Percentiles rank a stretch among this genome's conserved stretches.
These are phyloP conservation scores for Glycine tomentella DNA, from an alignment of 306 rosid genomes.

Conservation along the genomic window DNA sequence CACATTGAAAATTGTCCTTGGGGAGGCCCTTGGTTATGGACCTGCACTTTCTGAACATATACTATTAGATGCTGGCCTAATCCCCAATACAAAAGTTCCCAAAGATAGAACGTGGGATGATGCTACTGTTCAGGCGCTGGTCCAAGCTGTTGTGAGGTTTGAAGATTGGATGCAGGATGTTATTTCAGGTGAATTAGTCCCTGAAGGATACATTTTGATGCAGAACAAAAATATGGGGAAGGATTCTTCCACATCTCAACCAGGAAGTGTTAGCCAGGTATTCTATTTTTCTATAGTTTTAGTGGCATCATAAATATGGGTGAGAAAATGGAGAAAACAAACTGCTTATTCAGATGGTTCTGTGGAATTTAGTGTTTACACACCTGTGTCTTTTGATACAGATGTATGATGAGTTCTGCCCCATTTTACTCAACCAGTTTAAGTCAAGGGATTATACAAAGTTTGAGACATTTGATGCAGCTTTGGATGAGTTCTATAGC, in stretches of 20 bases:
- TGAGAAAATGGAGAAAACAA: background rate
- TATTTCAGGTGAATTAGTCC: constrained; percentile 82
- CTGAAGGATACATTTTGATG: constrained; percentile 96
- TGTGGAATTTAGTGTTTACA: constrained; percentile 21
- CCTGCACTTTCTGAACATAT: constrained; percentile 98
- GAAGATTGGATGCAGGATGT: constrained; percentile 96
- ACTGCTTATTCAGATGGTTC: constrained; percentile 22
- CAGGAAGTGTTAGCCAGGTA: constrained; percentile 70
- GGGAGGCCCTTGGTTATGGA: constrained; percentile 96
- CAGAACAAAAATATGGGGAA: constrained; percentile 72
- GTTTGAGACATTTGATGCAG: constrained; percentile 94
- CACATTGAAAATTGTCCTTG: constrained; percentile 82
- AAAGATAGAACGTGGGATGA: constrained; percentile 72
- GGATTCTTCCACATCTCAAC: constrained; percentile 57
- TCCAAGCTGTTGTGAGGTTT: constrained; percentile 79
- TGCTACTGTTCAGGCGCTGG: constrained; percentile 63
- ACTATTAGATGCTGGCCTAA: constrained; percentile 80
- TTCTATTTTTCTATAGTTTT: constrained; percentile 35
- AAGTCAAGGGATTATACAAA: constrained; percentile 74
- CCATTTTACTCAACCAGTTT: constrained; percentile 89
- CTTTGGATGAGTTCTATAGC: constrained; percentile 97
- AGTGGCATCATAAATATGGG: constrained; percentile 18
- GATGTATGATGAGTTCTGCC: constrained; percentile 98
- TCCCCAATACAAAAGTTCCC: constrained; percentile 70
- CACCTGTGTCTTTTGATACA: constrained; percentile 53